Conservation (phyloP, 768 basidiomycete species). For the Amyloporia xantha region DNA sequence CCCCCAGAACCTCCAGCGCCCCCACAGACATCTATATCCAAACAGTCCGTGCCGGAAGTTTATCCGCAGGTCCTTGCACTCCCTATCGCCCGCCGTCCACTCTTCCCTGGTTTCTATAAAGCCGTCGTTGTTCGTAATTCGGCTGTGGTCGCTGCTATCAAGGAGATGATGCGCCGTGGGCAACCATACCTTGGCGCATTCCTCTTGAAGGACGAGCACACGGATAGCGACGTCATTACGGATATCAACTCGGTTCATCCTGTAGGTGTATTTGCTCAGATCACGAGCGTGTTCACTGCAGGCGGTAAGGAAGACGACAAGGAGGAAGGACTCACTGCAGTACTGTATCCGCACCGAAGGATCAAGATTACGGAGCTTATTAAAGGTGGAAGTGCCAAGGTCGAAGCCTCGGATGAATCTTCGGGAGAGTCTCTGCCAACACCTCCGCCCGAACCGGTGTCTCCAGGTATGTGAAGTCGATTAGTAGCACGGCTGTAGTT, state of each 20-base stretch:
- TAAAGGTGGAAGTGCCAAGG: slow-evolving; percentile 38
- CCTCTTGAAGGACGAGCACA: slow-evolving; percentile 87
- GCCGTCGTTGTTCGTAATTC: slow-evolving; percentile 92
- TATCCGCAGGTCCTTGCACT: slow-evolving; percentile 95
- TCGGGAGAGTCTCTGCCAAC: slow-evolving; percentile 34
- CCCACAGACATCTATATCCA: slow-evolving; percentile 57
- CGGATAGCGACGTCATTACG: slow-evolving; percentile 90
- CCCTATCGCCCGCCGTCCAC: slow-evolving; percentile 89
- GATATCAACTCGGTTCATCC: slow-evolving; percentile 82
- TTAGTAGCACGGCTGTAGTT: background rate
- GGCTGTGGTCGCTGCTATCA: slow-evolving; percentile 85
- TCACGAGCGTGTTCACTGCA: slow-evolving; percentile 85
- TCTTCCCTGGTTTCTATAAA: slow-evolving; percentile 98
- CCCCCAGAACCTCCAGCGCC: slow-evolving; percentile 31
- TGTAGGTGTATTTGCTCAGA: slow-evolving; percentile 95
- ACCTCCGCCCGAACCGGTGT: slow-evolving; percentile 22
- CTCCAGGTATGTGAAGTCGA: slow-evolving; percentile 1
- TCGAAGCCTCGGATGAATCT: slow-evolving; percentile 31
- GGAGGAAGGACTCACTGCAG: slow-evolving; percentile 90
- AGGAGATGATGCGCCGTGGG: slow-evolving; percentile 94
- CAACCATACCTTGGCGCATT: slow-evolving; percentile 98
- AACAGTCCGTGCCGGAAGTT: slow-evolving; percentile 80
- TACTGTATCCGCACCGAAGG: slow-evolving; percentile 87
- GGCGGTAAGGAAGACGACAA: slow-evolving; percentile 60
- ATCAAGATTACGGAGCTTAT: slow-evolving; percentile 86